phyloP scores from a whole-genome alignment of 768 basidiomycete species.

The Psilocybe subaeruginosa region DNA sequence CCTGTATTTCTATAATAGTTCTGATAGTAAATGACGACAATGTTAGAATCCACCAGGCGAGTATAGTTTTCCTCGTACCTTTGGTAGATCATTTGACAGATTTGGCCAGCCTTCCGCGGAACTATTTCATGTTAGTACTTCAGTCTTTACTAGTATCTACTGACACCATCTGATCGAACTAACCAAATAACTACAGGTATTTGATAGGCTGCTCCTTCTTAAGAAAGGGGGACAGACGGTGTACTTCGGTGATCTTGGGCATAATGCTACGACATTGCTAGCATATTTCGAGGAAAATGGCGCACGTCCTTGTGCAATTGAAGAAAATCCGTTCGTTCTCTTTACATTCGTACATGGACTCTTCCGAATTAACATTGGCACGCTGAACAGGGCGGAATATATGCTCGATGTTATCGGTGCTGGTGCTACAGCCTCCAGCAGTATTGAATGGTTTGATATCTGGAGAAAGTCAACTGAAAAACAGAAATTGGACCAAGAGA shows the following conservation, averaged over 20 bases:
- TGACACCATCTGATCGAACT: not conserved
- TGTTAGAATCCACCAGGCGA: slow-evolving; percentile 45
- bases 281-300: slow-evolving; percentile 76
- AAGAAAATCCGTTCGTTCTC: slow-evolving; percentile 71
- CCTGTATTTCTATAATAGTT: too few species aligned
- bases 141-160: not conserved
- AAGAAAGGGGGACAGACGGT: slow-evolving; percentile 77
- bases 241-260: slow-evolving; percentile 73
- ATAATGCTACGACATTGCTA: slow-evolving; percentile 61
- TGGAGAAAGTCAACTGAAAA: slow-evolving; percentile 59
- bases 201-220: slow-evolving; percentile 76
- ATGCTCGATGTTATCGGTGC: slow-evolving; percentile 40
- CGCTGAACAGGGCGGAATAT: slow-evolving; percentile 49
- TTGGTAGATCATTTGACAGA: not conserved
- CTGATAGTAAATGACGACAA: not conserved
- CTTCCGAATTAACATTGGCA: not conserved
- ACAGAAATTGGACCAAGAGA: slow-evolving; percentile 32
- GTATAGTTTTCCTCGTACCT: not conserved
- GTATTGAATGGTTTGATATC: slow-evolving; percentile 53
- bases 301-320: slow-evolving; percentile 55
- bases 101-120: slow-evolving; percentile 68
- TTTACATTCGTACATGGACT: not conserved
- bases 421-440: slow-evolving; percentile 58
- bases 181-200: slow-evolving; percentile 36
- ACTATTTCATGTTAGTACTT: slow-evolving; percentile 57